These are phyloP conservation scores for Schizophyllum commune DNA, from an alignment of 1,284 basidiomycete genomes.

Conservation along the genomic window DNA sequence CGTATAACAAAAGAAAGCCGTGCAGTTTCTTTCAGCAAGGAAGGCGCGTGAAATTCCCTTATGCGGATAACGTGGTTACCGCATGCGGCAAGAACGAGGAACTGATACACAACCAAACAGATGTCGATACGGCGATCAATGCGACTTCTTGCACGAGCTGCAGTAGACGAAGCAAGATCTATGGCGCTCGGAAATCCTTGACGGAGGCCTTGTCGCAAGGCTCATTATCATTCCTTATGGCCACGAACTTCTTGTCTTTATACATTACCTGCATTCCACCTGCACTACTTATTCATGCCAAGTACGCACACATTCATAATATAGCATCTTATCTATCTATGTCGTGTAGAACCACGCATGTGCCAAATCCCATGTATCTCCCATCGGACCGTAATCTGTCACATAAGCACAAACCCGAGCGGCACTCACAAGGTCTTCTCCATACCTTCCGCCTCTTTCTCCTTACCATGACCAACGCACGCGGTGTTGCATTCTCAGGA, in stretches of 20 bases:
- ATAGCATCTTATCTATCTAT: not conserved
- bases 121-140: conserved; percentile 80
- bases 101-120: conserved; percentile 53
- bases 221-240: not conserved
- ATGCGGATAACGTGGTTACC: conserved; percentile 15
- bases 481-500: not conserved
- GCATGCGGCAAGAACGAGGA: conserved; percentile 13
- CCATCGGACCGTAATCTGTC: too few relatives aligned
- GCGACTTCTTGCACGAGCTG: conserved; percentile 68
- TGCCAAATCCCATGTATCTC: too few relatives aligned
- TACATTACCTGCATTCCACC: not conserved
- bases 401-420: too few relatives aligned
- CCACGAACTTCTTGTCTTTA: not conserved
- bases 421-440: too few relatives aligned
- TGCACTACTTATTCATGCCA: not conserved
- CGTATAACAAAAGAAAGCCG: conserved; percentile 68
- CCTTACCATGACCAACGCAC: too few relatives aligned
- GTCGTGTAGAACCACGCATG: too few relatives aligned
- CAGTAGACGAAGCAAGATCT: conserved; percentile 2
- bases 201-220: too few relatives aligned
- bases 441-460: too few relatives aligned
- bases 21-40: conserved; percentile 83
- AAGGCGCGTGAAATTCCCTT: conserved; percentile 62
- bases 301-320: not conserved
- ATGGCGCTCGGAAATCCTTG: not conserved